phyloP scores from a whole-genome alignment of 2,329 filamentous ascomycete species.

The Nothomitra cinnamomea region DNA sequence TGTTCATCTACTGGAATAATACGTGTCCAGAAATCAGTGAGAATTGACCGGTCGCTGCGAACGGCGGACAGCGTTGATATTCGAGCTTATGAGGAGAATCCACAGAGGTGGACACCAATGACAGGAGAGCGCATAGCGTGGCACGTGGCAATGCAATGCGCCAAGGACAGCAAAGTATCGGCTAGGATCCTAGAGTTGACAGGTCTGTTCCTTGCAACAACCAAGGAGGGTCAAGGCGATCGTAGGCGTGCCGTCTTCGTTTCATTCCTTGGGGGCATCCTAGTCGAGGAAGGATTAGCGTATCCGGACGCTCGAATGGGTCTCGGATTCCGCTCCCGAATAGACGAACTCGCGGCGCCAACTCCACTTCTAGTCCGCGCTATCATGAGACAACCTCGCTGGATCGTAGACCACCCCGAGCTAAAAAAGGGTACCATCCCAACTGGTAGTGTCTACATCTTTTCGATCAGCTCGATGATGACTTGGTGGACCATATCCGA shows the following conservation, averaged over 20 bases:
- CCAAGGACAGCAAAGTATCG: background rate
- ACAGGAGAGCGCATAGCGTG: background rate
- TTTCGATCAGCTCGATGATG: background rate
- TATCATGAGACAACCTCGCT: background rate
- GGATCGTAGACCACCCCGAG: background rate
- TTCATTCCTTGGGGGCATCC: background rate
- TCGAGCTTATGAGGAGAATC: background rate
- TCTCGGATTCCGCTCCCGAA: background rate
- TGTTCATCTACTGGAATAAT: background rate
- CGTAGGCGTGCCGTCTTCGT: background rate
- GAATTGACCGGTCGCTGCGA: background rate
- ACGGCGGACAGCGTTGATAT: background rate
- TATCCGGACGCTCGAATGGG: background rate
- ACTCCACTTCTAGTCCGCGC: background rate
- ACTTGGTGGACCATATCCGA: background rate
- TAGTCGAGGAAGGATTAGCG: background rate
- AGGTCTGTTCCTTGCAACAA: background rate
- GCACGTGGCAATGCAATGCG: background rate
- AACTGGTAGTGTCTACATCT: background rate
- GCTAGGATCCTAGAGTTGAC: background rate
- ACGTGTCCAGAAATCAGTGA: background rate
- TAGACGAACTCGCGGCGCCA: background rate
- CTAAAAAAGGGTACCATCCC: background rate
- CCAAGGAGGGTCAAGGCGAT: background rate
- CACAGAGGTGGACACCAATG: background rate